Percentiles rank a stretch among this genome's conserved stretches.
These are phyloP conservation scores for Gentiana dahurica DNA, from an alignment of 257 asterid genomes.

Conservation along the genomic window DNA sequence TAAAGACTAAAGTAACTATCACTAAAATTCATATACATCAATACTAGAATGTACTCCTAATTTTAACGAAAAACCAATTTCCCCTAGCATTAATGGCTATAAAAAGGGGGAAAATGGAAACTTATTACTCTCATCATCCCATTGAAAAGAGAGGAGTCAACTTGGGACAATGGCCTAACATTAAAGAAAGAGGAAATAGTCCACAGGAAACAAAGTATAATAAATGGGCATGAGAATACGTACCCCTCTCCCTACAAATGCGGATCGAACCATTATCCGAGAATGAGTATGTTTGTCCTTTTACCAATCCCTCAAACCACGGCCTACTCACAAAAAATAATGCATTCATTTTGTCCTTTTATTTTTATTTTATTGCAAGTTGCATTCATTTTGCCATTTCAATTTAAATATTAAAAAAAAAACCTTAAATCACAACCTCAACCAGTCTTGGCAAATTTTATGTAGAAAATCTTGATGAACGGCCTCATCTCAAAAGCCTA, in stretches of 20 bases:
- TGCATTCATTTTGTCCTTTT: not conserved
- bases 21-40: no score
- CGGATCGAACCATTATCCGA: constrained; percentile 26
- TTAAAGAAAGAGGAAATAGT: constrained; percentile 8
- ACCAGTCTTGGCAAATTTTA: no score
- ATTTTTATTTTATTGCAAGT: not conserved
- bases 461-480: no score
- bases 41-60: not conserved
- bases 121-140: no score
- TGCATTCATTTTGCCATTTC: not conserved
- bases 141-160: constrained; percentile 9
- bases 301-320: not conserved
- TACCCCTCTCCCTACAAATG: constrained; percentile 16
- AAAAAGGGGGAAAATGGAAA: no score
- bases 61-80: not conserved
- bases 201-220: constrained; percentile 11
- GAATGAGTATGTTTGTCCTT: constrained; percentile 25
- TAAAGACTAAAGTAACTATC: no score
- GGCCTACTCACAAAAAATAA: not conserved
- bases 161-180: constrained; percentile 1
- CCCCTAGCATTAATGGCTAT: no score
- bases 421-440: not conserved
- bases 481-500: no score
- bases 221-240: constrained; percentile 20
- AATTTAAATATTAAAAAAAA: not conserved